A percentile compares a stretch with the other conserved stretches of the same genome.
phyloP scores from a whole-genome alignment of 352 stramenopile species.

The Globisporangium paddicum region DNA sequence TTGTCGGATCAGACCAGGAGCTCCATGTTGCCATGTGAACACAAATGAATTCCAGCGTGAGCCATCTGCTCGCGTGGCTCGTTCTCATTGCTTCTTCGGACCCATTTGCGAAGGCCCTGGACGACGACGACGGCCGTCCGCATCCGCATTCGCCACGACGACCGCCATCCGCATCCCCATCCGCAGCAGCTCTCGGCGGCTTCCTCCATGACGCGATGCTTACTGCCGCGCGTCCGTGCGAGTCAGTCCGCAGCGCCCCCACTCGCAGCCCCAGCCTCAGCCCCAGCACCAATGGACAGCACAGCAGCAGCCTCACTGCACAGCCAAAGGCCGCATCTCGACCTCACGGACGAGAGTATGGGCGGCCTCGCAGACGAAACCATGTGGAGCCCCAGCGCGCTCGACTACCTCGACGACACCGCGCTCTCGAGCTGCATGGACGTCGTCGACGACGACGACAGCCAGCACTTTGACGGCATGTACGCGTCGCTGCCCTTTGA shows the following conservation, averaged over 20 bases:
- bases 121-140: background rate
- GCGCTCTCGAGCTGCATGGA: conserved; percentile 2
- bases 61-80: background rate
- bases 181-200: background rate
- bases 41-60: conserved; percentile 7
- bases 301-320: background rate
- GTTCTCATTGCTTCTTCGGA: conserved; percentile 6
- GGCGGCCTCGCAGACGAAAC: conserved; percentile 5
- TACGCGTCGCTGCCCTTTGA: background rate
- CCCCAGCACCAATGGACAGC: background rate
- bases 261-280: background rate
- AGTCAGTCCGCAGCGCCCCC: conserved; percentile 1
- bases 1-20: no score
- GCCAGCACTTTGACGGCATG: background rate
- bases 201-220: conserved; percentile 1
- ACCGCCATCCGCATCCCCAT: background rate
- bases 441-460: background rate
- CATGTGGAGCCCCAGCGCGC: conserved; percentile 10
- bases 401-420: conserved; percentile 8
- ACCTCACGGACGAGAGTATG: conserved; percentile 6
- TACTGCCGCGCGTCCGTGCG: background rate
- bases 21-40: background rate
- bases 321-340: background rate
- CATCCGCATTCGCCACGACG: background rate
- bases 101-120: background rate